Evolutionary conservation across 306 rosid species (phyloP).

Genomic region (Vigna mungo): DNA sequence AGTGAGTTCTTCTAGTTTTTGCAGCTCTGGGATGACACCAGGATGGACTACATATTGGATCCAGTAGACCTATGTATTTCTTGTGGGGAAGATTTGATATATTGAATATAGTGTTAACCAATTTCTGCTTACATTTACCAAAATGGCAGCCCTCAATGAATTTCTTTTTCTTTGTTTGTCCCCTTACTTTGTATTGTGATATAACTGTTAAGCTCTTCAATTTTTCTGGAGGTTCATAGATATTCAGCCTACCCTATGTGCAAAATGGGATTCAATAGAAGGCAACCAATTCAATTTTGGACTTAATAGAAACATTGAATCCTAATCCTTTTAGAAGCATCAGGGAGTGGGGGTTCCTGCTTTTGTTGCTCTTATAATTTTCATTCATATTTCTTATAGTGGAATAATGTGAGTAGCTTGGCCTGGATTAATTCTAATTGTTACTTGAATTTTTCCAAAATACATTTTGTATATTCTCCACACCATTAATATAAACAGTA

Average conservation of each 20-base stretch:
- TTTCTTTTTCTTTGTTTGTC: background rate
- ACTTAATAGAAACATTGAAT: no score
- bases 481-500: no score
- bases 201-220: background rate
- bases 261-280: background rate
- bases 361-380: no score
- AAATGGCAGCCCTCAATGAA: background rate
- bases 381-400: no score
- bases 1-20: constrained; percentile 25
- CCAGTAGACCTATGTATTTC: constrained; percentile 10
- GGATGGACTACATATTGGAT: constrained; percentile 9
- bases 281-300: no score
- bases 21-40: background rate
- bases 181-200: background rate
- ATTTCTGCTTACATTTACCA: background rate
- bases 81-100: constrained; percentile 7
- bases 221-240: background rate
- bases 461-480: no score
- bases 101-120: background rate
- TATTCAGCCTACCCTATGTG: background rate
- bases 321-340: no score
- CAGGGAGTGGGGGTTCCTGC: no score
- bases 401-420: no score
- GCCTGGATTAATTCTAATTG: no score
- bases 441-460: no score